Base-by-base conservation (phyloP, 768 basidiomycete genomes). In the Auricularia auricula-judae region DNA sequence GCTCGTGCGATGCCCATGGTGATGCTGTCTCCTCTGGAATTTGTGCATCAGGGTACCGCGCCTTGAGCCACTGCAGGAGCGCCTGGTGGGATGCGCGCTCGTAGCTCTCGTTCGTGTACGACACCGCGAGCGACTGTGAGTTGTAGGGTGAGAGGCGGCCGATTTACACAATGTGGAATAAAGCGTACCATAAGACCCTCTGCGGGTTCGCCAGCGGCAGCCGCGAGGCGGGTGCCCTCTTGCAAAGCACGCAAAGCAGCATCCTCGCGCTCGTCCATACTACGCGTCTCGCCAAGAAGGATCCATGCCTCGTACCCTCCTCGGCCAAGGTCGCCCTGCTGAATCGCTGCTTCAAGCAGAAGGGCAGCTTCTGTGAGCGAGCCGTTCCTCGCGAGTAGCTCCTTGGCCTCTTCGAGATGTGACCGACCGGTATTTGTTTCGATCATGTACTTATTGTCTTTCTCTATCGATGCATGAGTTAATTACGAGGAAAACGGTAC, bases 241-340 rank as follows among this genome's bases (percentile, higher is more conserved):
- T 79, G 78, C 39, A 94, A 77, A 2, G 93, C 93, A 36, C 84
- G 82, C 82, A 95, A 87, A 12, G 87, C 91, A 18, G 83, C 80
- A 39, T 91, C 87, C 73, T 93, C 91, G 10, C 88, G 84, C 71
- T 93, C 91, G 67, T 93, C 91, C 91, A 93, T 88, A 69, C 86
- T 87, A 65, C 93, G 82, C 0, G 89, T 89, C 74, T 95, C 90
- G 10, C 96, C 96, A 2, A 98, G 78, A 21, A 96, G 78, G 62
- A 93, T 86, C 96, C 96, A 99, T 0, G 93, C 83, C 72, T 96
- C 95, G 62, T 87, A 91, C 61, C 91, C 86, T 33, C 86, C 88
- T 70, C 88, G 84, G 33, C 91, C 91, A 7, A 89, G 75, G 65
- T 93, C 88, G 10, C 87, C 89, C 68, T 81, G 81, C 74, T 90